Evolutionary conservation across 1,284 basidiomycete species (phyloP).

Genomic region (Trichosporon ovoides): DNA sequence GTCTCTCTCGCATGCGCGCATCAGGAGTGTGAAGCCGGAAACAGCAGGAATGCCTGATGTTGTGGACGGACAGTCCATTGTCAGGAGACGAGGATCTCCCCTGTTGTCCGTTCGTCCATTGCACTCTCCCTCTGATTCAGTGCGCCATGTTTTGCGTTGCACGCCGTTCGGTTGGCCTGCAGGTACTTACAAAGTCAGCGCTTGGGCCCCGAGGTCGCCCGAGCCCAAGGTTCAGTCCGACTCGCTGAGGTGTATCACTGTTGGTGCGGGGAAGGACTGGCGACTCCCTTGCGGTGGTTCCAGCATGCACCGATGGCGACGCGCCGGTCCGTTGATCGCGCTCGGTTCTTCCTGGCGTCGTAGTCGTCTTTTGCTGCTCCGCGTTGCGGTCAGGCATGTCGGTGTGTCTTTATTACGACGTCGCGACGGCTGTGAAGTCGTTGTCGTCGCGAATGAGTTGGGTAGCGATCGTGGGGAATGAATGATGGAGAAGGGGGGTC

Average conservation of each 20-base stretch:
- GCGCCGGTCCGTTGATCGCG: too few relatives aligned
- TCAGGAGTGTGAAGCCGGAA: too few relatives aligned
- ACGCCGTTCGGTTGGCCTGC: neutral
- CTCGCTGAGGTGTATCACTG: neutral
- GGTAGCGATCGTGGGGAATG: neutral
- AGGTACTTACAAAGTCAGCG: conserved; percentile 9
- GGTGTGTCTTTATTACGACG: neutral
- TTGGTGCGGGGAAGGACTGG: neutral
- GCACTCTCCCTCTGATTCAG: too few relatives aligned
- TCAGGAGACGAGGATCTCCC: neutral
- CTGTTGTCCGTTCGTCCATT: neutral
- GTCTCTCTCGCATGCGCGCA: too few relatives aligned
- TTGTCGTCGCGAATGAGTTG: neutral
- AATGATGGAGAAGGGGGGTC: neutral
- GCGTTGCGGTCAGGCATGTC: neutral
- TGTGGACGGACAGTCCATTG: neutral
- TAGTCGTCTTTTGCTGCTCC: neutral
- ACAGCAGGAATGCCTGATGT: too few relatives aligned
- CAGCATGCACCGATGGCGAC: too few relatives aligned
- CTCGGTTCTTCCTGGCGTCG: neutral
- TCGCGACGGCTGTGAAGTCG: neutral
- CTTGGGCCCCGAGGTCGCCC: conserved; percentile 9
- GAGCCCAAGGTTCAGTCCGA: conserved; percentile 4
- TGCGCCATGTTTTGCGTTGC: neutral
- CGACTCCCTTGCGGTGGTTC: neutral